phyloP scores from a whole-genome alignment of 345 rosid genomes.

The Kandelia obovata region DNA sequence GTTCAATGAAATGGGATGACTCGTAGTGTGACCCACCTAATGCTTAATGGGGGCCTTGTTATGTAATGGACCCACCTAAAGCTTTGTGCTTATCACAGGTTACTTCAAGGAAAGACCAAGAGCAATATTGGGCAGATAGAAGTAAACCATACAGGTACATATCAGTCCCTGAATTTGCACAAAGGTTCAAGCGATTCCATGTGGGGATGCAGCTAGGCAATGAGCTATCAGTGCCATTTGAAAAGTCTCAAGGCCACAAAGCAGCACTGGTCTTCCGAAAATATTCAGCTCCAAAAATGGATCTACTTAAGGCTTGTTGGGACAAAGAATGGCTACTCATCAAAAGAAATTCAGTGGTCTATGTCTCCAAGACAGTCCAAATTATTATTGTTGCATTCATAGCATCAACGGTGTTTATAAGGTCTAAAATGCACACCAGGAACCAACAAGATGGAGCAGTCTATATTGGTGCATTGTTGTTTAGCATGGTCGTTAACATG shows the following conservation, averaged over 20 bases:
- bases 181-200: constrained; percentile 29
- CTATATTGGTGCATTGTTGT: constrained; percentile 40
- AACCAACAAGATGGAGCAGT: constrained; percentile 28
- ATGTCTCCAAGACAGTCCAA: constrained; percentile 39
- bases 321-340: constrained; percentile 47
- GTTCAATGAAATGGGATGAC: no score
- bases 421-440: constrained; percentile 28
- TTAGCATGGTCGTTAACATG: constrained; percentile 27
- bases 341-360: constrained; percentile 41
- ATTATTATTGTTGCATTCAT: constrained; percentile 26
- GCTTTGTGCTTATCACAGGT: constrained; percentile 22
- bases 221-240: constrained; percentile 27
- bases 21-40: no score
- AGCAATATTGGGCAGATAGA: constrained; percentile 38
- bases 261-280: constrained; percentile 29
- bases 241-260: constrained; percentile 20
- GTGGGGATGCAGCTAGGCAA: constrained; percentile 27
- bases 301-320: constrained; percentile 41
- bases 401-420: constrained; percentile 36
- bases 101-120: constrained; percentile 48
- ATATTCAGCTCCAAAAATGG: constrained; percentile 37
- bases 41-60: no score
- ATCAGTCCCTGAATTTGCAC: constrained; percentile 30
- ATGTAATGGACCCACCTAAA: no score
- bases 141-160: constrained; percentile 34